A percentile compares a stretch with the other conserved stretches of the same genome.
Evolutionary conservation across 768 basidiomycete species (phyloP).

Genomic region (Austroboletus eburneus): DNA sequence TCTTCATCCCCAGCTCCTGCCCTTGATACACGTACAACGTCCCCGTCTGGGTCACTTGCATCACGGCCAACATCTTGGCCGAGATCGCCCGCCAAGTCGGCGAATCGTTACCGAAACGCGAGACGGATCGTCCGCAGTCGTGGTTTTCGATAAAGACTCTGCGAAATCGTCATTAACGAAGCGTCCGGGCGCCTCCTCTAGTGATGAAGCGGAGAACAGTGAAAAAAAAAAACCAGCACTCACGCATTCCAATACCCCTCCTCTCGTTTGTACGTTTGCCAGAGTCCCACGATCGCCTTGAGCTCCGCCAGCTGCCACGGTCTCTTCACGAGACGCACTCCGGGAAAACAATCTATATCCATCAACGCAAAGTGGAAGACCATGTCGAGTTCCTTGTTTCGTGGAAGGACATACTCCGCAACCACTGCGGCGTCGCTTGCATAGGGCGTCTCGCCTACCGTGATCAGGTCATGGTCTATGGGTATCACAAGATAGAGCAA

Average conservation of each 20-base stretch:
- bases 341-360: conserved; percentile 49
- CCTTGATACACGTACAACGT: conserved; percentile 75
- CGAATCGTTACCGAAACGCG: conserved; percentile 63
- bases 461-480: conserved; percentile 54
- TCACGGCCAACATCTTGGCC: conserved; percentile 60
- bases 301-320: conserved; percentile 53
- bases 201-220: background rate
- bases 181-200: no score
- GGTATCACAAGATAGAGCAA: no score
- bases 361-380: conserved; percentile 63
- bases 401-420: conserved; percentile 52
- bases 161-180: no score
- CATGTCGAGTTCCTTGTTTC: conserved; percentile 60
- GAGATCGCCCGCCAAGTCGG: conserved; percentile 52
- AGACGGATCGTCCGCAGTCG: conserved; percentile 60
- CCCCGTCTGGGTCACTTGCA: conserved; percentile 59
- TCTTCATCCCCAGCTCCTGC: conserved; percentile 66
- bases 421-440: conserved; percentile 49
- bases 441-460: conserved; percentile 62
- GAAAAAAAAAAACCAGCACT: conserved; percentile 17
- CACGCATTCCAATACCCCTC: conserved; percentile 68
- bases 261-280: conserved; percentile 56
- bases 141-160: conserved; percentile 69
- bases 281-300: conserved; percentile 42
- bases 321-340: conserved; percentile 38